Evolutionary conservation across 2,329 filamentous ascomycete species (phyloP).

Genomic region (Aspergillus costaricaensis): DNA sequence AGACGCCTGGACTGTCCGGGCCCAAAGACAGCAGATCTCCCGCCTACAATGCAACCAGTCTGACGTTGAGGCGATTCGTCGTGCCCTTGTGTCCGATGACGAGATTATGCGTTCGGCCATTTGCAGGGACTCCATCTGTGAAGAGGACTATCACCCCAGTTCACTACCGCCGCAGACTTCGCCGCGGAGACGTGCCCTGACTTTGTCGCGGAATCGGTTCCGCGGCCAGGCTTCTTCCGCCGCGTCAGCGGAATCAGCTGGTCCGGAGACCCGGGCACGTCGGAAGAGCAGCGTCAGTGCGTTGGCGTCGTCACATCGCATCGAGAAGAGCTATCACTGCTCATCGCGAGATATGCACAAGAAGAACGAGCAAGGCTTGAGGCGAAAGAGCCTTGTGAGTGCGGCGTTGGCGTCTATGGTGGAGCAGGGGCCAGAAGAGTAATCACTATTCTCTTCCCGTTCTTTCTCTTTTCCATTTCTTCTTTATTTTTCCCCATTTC

Average conservation of each 20-base stretch:
- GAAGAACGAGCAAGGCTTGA: constrained; percentile 39
- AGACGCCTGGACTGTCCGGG: constrained; percentile 32
- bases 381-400: constrained; percentile 42
- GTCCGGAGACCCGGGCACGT: constrained; percentile 10
- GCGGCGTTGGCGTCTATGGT: constrained; percentile 41
- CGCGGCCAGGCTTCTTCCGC: constrained; percentile 22
- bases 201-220: constrained; percentile 33
- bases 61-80: constrained; percentile 40
- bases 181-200: constrained; percentile 33
- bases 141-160: constrained; percentile 42
- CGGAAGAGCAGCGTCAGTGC: constrained; percentile 33
- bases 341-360: constrained; percentile 31
- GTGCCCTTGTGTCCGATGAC: constrained; percentile 36
- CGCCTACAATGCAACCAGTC: constrained; percentile 42
- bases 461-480: not conserved
- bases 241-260: not conserved
- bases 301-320: constrained; percentile 28
- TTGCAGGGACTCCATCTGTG: constrained; percentile 10
- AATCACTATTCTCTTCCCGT: not conserved
- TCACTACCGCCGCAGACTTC: constrained; percentile 39
- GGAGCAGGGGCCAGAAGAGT: constrained; percentile 20
- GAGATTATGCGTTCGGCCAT: constrained; percentile 16
- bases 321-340: constrained; percentile 37
- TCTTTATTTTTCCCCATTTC: not conserved
- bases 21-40: constrained; percentile 43